Base-by-base conservation (phyloP, 1,284 basidiomycete genomes). In the Puccinia coronata region DNA sequence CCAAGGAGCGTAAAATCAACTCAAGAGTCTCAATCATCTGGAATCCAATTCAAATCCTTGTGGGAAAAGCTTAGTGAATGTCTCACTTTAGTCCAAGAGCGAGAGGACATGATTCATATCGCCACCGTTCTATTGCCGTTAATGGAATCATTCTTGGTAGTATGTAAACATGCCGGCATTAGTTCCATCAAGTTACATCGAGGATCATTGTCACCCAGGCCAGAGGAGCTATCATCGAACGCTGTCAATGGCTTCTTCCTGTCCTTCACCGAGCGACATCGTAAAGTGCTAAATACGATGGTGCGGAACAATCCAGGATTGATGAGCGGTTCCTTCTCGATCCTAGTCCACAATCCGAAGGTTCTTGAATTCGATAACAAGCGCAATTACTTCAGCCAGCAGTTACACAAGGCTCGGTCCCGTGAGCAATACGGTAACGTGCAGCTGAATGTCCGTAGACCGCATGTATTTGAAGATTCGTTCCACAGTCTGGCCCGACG, bases 311-410 rank as follows among this genome's bases (percentile, higher is more conserved):
- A n/a, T n/a, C n/a, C n/a, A n/a, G n/a, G n/a, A n/a, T n/a, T n/a
- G n/a, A n/a, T n/a, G n/a, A n/a, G n/a, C n/a, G n/a, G 97, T 16
- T 97, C 95, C 0, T 99, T 99, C 89, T 95, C 96, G 20, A 89
- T 99, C 1, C 89, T 99, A 80, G 93, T 99, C 49, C 92, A 96
- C 87, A 99, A 99, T 85, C 92, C 97, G 71, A 92, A 94, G 63
- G 95, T 99, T 34, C 90, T 99, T 82, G 97, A 99, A 88, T 99
- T 99, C 86, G 97, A 99, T 89, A 99, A n/a, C n/a, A n/a, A n/a
- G n/a, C n/a, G n/a, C n/a, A n/a, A n/a, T n/a, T n/a, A n/a, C n/a
- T n/a, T n/a, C 99, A 91, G 99, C 99, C 88, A 91, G 97, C 77
- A 97, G 96, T 85, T 99, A 96, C 89, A 99, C 86, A 92, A 93